These are phyloP conservation scores for Sechiopsis laciniata DNA, from an alignment of 306 rosid genomes.

Conservation along the genomic window DNA sequence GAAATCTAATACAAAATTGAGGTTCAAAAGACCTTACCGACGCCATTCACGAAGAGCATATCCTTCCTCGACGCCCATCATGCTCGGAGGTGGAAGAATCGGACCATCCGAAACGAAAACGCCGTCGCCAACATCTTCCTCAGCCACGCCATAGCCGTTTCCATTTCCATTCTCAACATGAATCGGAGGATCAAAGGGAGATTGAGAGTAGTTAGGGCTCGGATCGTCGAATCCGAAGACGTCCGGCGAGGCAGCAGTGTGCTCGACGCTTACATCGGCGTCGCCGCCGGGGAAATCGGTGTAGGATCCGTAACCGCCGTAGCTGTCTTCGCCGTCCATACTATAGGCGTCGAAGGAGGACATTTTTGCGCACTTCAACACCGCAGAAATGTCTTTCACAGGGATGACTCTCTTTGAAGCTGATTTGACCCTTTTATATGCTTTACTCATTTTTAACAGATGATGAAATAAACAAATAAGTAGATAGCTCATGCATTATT, in stretches of 20 bases:
- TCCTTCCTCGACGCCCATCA: slow-evolving; percentile 87
- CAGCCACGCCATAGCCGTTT: slow-evolving; percentile 42
- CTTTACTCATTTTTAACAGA: slow-evolving; percentile 1
- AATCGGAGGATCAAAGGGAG: slow-evolving; percentile 55
- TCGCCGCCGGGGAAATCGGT: slow-evolving; percentile 53
- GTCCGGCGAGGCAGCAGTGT: slow-evolving; percentile 50
- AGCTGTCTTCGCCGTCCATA: slow-evolving; percentile 64
- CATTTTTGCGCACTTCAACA: slow-evolving; percentile 31
- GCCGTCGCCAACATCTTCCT: slow-evolving; percentile 39
- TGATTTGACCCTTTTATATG: slow-evolving; percentile 15
- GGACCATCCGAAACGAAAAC: slow-evolving; percentile 79
- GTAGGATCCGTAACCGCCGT: slow-evolving; percentile 61
- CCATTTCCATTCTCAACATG: slow-evolving; percentile 65
- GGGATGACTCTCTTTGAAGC: slow-evolving; percentile 16
- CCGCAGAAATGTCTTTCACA: slow-evolving; percentile 18
- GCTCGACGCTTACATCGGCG: slow-evolving; percentile 51
- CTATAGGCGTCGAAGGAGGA: slow-evolving; percentile 74
- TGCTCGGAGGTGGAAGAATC: slow-evolving; percentile 71
- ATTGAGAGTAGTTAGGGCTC: slow-evolving; percentile 50
- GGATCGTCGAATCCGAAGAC: slow-evolving; percentile 78
- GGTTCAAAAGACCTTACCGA: slow-evolving; percentile 57
- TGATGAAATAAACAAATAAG: too few relatives aligned
- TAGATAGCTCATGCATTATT: too few relatives aligned
- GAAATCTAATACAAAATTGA: background rate
- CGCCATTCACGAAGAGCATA: slow-evolving; percentile 94